A percentile compares a stretch with the other conserved stretches of the same genome.
Evolutionary conservation across 768 basidiomycete genomes (phyloP).

Genomic region (Fibroporia radiculosa): DNA sequence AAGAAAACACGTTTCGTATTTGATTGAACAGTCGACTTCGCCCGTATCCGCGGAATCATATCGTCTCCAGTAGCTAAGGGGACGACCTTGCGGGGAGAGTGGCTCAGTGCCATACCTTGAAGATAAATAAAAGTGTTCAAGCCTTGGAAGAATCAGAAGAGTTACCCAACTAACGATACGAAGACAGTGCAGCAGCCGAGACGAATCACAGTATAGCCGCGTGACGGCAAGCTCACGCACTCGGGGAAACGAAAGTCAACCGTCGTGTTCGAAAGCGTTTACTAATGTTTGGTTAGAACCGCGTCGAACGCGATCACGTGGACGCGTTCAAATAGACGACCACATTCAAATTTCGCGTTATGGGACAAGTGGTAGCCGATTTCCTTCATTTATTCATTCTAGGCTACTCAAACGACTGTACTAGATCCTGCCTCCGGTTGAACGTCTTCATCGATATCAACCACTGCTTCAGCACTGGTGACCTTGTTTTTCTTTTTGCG

Average conservation of each 20-base stretch:
- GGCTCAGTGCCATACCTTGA: constrained; percentile 49
- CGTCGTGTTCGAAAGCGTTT: background rate
- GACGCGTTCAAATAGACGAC: too few relatives aligned
- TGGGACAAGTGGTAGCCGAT: too few relatives aligned
- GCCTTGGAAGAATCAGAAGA: background rate
- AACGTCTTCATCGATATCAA: constrained; percentile 20
- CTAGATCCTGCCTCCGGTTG: constrained; percentile 10
- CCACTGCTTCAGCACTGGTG: constrained; percentile 26
- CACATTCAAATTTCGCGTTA: too few relatives aligned
- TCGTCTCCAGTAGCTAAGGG: constrained; percentile 69
- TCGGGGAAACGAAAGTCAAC: background rate
- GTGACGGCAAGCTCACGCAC: too few relatives aligned
- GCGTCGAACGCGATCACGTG: background rate
- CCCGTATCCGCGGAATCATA: constrained; percentile 31
- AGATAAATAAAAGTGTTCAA: constrained; percentile 7
- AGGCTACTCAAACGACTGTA: too few relatives aligned
- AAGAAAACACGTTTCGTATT: constrained; percentile 80
- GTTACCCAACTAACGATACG: background rate
- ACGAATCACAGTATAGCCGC: constrained; percentile 4
- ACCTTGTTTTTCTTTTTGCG: constrained; percentile 21
- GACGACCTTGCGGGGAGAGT: constrained; percentile 66
- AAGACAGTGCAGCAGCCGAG: background rate
- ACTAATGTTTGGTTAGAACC: background rate
- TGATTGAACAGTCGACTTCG: constrained; percentile 29
- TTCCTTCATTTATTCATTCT: too few relatives aligned